A percentile compares a stretch with the other conserved stretches of the same genome.
Evolutionary conservation across 129 eudicot species (phyloP).

Genomic region (Artemisia argyi): DNA sequence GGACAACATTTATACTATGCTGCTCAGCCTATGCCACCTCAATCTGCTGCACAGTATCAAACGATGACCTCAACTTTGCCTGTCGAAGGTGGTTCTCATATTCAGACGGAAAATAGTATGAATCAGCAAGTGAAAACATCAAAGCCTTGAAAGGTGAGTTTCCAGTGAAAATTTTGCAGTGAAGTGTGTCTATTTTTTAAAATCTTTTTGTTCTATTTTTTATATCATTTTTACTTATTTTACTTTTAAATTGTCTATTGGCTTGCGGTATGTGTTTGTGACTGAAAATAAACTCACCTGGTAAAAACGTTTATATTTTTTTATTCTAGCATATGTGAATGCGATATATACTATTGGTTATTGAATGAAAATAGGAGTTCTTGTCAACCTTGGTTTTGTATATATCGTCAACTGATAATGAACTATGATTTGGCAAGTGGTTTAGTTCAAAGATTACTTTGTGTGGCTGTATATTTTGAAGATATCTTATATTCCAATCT

Average conservation of each 20-base stretch:
- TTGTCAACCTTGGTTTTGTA: neutral
- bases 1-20: slow-evolving; percentile 59
- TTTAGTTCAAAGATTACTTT: too few relatives aligned
- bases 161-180: slow-evolving; percentile 58
- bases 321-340: slow-evolving; percentile 23
- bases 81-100: slow-evolving; percentile 49
- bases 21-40: slow-evolving; percentile 59
- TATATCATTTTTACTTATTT: slow-evolving; percentile 13
- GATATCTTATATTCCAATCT: too few relatives aligned
- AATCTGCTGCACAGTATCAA: slow-evolving; percentile 74
- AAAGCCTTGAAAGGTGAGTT: slow-evolving; percentile 42
- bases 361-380: slow-evolving; percentile 1
- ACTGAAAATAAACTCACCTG: slow-evolving; percentile 21
- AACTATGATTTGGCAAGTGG: too few relatives aligned
- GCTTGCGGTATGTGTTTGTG: slow-evolving; percentile 35
- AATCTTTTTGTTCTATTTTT: neutral
- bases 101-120: slow-evolving; percentile 43
- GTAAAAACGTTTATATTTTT: slow-evolving; percentile 13
- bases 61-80: slow-evolving; percentile 52
- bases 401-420: too few relatives aligned
- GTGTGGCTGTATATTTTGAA: too few relatives aligned
- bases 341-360: slow-evolving; percentile 4
- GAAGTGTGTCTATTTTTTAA: slow-evolving; percentile 29
- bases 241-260: slow-evolving; percentile 19
- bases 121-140: slow-evolving; percentile 59